Base-by-base conservation (phyloP, 176 grass and related monocot species). In the Aegilops umbellulata region DNA sequence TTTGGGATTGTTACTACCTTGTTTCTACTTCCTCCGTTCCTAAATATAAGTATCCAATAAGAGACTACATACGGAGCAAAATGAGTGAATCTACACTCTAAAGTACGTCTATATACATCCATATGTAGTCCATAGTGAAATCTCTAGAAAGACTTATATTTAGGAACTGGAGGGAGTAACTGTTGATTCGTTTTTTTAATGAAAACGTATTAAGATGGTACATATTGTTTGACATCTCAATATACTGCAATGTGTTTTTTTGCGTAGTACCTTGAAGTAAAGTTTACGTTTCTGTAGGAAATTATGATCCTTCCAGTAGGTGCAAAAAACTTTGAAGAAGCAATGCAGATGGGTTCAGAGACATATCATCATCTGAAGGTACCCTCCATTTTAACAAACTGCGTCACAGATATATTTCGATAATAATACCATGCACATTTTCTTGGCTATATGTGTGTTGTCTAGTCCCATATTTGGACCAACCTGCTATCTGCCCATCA, bases 351-450 rank as follows among this genome's bases (percentile, higher is more conserved):
- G 92, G 90, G 92, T 82, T 93, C 92, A 10, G 90, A 99, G 82
- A 96, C 97, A 35, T 99, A 96, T 90, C 94, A 99, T 82, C 89
- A 99, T 87, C 90, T 99, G 26, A 99, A 96, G 97, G 97, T 99
- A 85, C 41, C 41, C 7, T n/a, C 34, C n/a, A 10, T 44, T 87
- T 65, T 85, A 88, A 72, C 31, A 77, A 47, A 65, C 32, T 65
- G 24, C 36, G 66, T 64, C 39, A 41, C n/a, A 25, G 11, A 66
- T 51, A 15, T 83, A 20, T 46, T 17, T 76, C 26, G 31, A 66
- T 62, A 72, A 23, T 57, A 34, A 60, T 32, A 68, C n/a, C 30
- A 23, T 66, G 61, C 60, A 69, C 35, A 47, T 61, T 31, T 16
- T 66, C 23, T 57, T 30, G 8, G n/a, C 46, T 74, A 23, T 38